Evolutionary conservation across 2,329 filamentous ascomycete genomes (phyloP), one percentile per base, ranked within the genome.

Genomic region (Lojkania enalia): DNA sequence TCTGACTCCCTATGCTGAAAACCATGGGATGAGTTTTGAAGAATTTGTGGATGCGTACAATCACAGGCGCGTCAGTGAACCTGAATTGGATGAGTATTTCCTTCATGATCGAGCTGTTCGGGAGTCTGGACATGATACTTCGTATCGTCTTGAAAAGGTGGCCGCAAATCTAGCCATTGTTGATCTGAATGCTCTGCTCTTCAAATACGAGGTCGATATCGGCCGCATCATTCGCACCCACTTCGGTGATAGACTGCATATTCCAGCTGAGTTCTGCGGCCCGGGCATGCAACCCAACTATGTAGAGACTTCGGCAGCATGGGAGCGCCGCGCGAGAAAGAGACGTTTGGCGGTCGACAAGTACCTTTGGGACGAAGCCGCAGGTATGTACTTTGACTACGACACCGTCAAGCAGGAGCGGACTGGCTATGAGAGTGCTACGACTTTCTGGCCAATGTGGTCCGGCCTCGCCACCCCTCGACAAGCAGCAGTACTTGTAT

Each of bases 361-460:
- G 73, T 90, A 94, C 63, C 83, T 95, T 67, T 99, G 94, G 94
- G 87, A 95, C 65, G 87, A 92, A 56, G 78, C 88, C 56, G 84
- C 88, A 66, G 92, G 92, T 46, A 95, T 97, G 88, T 99, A 90
- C 77, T 97, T 97, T 65, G 94, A 99, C 72, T 99, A 97, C 71
- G 81, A 99, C 73, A 95, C 90, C 0, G 84, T 80, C 51, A 88
- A 86, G 70, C 83, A 90, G 65, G 72, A 90, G 71, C 88, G 87
- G 61, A 90, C 84, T 55, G 82, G 79, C 12, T 97, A 97, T 68
- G 94, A 97, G 74, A 88, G 83, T 53, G 90, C 87, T 42, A 99
- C 94, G 2, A 96, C 91, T 0, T 91, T 97, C 74, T 99, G 94
- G 94, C 84, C 94, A 3, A 87, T 99, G 74, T 99, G 94, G 92